Evolutionary conservation across 2,329 filamentous ascomycete genomes (phyloP), one percentile per base, ranked within the genome.

Genomic region (Aspergillus jensenii): DNA sequence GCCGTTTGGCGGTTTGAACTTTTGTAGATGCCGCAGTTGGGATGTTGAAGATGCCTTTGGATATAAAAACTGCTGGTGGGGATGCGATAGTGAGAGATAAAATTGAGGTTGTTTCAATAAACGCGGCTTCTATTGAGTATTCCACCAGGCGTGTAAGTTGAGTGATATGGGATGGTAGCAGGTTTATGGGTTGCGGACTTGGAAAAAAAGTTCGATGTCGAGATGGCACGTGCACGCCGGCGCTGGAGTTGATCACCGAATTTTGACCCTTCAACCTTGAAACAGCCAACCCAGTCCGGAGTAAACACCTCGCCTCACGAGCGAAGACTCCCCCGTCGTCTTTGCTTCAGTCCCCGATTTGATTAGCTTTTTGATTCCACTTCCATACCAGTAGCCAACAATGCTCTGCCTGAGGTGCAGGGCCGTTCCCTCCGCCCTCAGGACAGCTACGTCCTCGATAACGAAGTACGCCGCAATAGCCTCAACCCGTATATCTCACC

Each of bases 401-500:
- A 76, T 76, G 74, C 63, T 74, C 59, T 70, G 70, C 54, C 60
- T 76, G 47, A 68, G 67, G 51, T 71, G 68, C 62, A 68, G 71
- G 63, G 70, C 68, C 19, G 27, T 71, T 62, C 69, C 69, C 67
- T 65, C 65, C 37, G 54, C 61, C 25, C 39, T 73, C 33, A 66
- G 63, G 65, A 56, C 65, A 27, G 59, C 62, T 40, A 59, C 63
- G 45, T 64, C 71, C 54, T 56, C 63, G 41, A 61, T 64, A 44
- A 60, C 58, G 64, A 68, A 61, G 68, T 70, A 65, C 50, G 63
- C 27, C 25, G 9, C 39, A 21, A 35, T 15, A 37, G 12, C 19
- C n/a, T 19, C 35, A 45, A 21, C 43, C 27, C 19, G 3, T 14
- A 25, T 35, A 25, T 44, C 25, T 23, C 17, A 52, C n/a, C 33